Base-by-base conservation (phyloP, 2,329 filamentous ascomycete species). In the Penicillium brasilianum region DNA sequence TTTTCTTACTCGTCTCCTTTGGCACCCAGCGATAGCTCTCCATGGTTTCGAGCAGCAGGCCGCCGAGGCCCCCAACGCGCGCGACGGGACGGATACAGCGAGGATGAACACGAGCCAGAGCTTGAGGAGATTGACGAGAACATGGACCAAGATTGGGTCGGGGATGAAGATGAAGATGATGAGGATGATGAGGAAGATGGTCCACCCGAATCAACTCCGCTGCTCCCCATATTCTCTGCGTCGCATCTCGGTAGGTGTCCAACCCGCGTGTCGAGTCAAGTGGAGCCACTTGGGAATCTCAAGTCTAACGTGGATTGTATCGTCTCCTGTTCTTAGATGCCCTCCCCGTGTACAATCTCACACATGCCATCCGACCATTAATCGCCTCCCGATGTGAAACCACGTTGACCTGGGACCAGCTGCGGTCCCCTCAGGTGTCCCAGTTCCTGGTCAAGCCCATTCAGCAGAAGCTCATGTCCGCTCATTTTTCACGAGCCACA, bases 401-500 rank as follows among this genome's bases (percentile, higher is more conserved):
- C 1, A 94, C 92, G 0, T 81, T 98, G 54, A 90, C 92, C 16
- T 98, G 93, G 93, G 94, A 98, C 66, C 94, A 98, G 76, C 83
- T 98, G 64, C 88, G 93, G 65, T 96, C 93, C n/a, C 94, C 94
- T 3, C 94, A 98, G 75, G 90, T 98, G 59, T 97, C 93, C 16
- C 93, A 97, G 74, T 98, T 98, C 75, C 85, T 98, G 37, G 86
- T 97, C 73, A 97, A 97, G 81, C 94, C 94, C 2, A 95, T 97
- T 82, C 92, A 95, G 77, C 90, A 95, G 74, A 90, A 94, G 75
- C 93, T 97, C 65, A 88, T 90, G 62, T 83, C 87, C 16, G 87
- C 90, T 55, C 91, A 97, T 77, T 94, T 96, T 76, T 93, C 90
- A 32, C 86, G 91, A 51, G 93, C 91, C 10, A 95, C 93, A 0